Conservation (phyloP, 768 basidiomycete genomes). For the Tubosaeta brunneosetosa region DNA sequence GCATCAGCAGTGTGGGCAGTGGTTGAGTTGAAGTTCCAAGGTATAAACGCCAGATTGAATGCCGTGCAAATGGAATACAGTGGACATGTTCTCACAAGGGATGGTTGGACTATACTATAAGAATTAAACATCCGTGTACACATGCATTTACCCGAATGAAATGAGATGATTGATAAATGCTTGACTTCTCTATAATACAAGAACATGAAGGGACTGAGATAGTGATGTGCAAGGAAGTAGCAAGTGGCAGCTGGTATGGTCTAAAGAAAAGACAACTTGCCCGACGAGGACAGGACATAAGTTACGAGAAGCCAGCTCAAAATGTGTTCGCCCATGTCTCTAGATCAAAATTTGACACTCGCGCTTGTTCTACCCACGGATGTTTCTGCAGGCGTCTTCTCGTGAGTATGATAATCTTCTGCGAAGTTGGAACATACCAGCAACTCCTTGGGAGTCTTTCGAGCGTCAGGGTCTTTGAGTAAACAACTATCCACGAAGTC, state of each 20-base stretch:
- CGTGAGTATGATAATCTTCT: slow-evolving; percentile 6
- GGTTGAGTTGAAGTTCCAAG: too few relatives aligned
- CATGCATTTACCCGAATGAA: not conserved
- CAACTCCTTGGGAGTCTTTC: slow-evolving; percentile 86
- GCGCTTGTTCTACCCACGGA: slow-evolving; percentile 66
- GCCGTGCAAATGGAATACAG: too few relatives aligned
- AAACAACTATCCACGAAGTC: slow-evolving; percentile 87
- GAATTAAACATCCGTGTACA: not conserved
- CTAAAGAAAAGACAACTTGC: slow-evolving; percentile 9
- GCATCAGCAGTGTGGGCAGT: too few relatives aligned
- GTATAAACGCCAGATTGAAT: not conserved
- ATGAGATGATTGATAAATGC: slow-evolving; percentile 5
- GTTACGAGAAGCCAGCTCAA: slow-evolving; percentile 33
- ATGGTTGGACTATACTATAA: not conserved
- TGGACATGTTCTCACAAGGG: too few relatives aligned
- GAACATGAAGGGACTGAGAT: slow-evolving; percentile 26
- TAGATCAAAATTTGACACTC: slow-evolving; percentile 59
- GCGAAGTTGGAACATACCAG: slow-evolving; percentile 41
- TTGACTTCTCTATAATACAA: slow-evolving; percentile 29
- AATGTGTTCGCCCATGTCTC: slow-evolving; percentile 79
- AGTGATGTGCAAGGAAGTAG: slow-evolving; percentile 27
- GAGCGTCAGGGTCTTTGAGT: slow-evolving; percentile 79
- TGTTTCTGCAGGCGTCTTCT: slow-evolving; percentile 48
- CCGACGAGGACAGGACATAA: slow-evolving; percentile 3
- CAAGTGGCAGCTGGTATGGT: slow-evolving; percentile 27